A percentile compares a stretch with the other conserved stretches of the same genome.
Evolutionary conservation across 1,284 basidiomycete genomes (phyloP).

Genomic region (Sporisorium iseilematis-ciliati): DNA sequence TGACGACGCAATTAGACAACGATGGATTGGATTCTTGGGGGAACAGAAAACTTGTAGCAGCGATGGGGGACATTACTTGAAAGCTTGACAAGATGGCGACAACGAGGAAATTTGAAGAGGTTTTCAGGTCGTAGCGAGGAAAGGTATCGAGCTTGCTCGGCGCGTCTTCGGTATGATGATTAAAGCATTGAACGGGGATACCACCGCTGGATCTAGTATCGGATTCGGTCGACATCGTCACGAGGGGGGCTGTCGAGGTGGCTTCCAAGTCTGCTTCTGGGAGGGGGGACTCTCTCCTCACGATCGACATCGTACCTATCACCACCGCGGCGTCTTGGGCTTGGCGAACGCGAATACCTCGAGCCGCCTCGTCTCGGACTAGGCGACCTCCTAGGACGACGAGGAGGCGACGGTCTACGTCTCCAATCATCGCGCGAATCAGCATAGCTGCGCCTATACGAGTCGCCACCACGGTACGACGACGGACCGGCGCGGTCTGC

Average conservation of each 20-base stretch:
- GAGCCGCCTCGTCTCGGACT: constrained; percentile 37
- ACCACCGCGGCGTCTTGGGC: constrained; percentile 32
- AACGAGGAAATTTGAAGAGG: background rate
- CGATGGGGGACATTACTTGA: background rate
- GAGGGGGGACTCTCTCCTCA: constrained; percentile 40
- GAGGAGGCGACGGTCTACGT: constrained; percentile 47
- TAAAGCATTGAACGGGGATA: background rate
- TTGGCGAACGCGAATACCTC: constrained; percentile 49
- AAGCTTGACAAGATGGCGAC: background rate
- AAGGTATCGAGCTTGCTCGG: background rate
- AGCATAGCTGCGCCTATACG: constrained; percentile 36
- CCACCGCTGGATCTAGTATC: constrained; percentile 23
- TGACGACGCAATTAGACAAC: too few species aligned
- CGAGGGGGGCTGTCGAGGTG: constrained; percentile 54
- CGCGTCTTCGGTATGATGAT: background rate
- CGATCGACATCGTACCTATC: constrained; percentile 28
- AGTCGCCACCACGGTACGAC: constrained; percentile 39
- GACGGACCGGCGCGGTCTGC: constrained; percentile 28
- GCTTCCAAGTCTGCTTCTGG: constrained; percentile 41
- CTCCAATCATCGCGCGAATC: constrained; percentile 58
- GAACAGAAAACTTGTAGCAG: constrained; percentile 8
- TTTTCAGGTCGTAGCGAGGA: background rate
- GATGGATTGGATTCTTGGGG: too few species aligned
- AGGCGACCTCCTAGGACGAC: constrained; percentile 34
- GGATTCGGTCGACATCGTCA: constrained; percentile 49